Conservation (phyloP, 164 flowering plant genomes). For the Magnolia changhungtana region DNA sequence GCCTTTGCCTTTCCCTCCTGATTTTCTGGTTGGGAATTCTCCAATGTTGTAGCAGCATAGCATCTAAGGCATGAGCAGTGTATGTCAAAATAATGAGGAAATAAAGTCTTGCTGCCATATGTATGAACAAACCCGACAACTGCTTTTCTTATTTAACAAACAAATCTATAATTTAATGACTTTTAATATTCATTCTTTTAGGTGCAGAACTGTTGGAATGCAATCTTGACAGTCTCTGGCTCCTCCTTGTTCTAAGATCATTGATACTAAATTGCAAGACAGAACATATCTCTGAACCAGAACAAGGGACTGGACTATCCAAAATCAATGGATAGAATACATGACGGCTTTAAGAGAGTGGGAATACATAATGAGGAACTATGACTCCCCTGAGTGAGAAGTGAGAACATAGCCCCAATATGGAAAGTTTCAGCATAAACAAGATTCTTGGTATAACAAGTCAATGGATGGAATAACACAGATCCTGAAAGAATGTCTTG, state of each 20-base stretch:
- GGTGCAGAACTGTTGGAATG: constrained; percentile 16
- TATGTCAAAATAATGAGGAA: constrained; percentile 3
- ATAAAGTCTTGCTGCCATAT: background rate
- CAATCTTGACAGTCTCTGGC: constrained; percentile 44
- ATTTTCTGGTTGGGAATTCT: constrained; percentile 59
- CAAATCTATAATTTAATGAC: constrained; percentile 22
- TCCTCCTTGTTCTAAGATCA: constrained; percentile 37
- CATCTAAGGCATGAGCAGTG: constrained; percentile 29
- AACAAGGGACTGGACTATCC: constrained; percentile 25
- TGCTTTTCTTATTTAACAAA: background rate
- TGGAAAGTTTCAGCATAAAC: too few relatives aligned
- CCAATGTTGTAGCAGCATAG: constrained; percentile 79
- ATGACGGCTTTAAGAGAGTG: too few relatives aligned
- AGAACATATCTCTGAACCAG: constrained; percentile 37
- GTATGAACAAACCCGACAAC: too few relatives aligned
- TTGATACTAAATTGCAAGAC: constrained; percentile 43
- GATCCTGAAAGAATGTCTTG: too few relatives aligned
- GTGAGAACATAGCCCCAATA: too few relatives aligned
- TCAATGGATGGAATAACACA: too few relatives aligned
- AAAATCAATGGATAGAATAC: too few relatives aligned
- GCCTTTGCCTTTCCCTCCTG: too few relatives aligned
- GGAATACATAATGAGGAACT: too few relatives aligned
- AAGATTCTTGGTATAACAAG: too few relatives aligned
- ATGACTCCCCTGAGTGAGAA: too few relatives aligned
- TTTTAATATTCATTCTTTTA: constrained; percentile 24